Base-by-base conservation (phyloP, 106 monocot genomes). In the Allium sativum region DNA sequence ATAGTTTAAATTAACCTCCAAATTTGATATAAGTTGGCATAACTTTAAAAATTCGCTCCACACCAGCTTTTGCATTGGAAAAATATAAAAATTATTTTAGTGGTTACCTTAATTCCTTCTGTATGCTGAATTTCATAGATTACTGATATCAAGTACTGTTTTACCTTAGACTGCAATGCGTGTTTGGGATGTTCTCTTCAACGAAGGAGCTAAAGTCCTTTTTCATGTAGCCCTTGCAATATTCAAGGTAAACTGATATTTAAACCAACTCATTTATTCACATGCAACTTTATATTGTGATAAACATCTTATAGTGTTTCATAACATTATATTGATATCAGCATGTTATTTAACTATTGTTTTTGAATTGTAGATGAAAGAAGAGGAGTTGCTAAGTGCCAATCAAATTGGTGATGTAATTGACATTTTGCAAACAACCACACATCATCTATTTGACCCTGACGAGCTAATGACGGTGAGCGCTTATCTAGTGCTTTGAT, bases 341-440 rank as follows among this genome's bases (percentile, higher is more conserved):
- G 31, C 31, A 31, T 31, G 5, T 31, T 31, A 31, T 5, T 31
- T 31, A 31, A 31, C 31, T 5, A 31, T 31, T 1, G 31, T 31
- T 2, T 31, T 55, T 56, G 13, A 54, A 21, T 42, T 73, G 45
- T 73, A 98, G 96, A 91, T 98, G 82, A 80, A 75, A 68, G 96
- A 98, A 78, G 90, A 91, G 47, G 87, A 82, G 56, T 64, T 98
- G 43, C 71, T 87, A 73, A 65, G 52, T n/a, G 66, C 82, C 20
- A 77, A 82, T 70, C 87, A 98, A 20, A 88, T 88, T 45, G 90
- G 96, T 22, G 91, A 88, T 72, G 96, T 91, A 55, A 82, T 98
- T 40, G 69, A 80, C 50, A 84, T 98, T 56, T 70, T 98, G 21
- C 96, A 91, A 45, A 74, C 48, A 50, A 74, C 91, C 43, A 80